These are phyloP conservation scores for Gnetum montanum DNA, from an alignment of 75 land plant species.

Conservation along the genomic window DNA sequence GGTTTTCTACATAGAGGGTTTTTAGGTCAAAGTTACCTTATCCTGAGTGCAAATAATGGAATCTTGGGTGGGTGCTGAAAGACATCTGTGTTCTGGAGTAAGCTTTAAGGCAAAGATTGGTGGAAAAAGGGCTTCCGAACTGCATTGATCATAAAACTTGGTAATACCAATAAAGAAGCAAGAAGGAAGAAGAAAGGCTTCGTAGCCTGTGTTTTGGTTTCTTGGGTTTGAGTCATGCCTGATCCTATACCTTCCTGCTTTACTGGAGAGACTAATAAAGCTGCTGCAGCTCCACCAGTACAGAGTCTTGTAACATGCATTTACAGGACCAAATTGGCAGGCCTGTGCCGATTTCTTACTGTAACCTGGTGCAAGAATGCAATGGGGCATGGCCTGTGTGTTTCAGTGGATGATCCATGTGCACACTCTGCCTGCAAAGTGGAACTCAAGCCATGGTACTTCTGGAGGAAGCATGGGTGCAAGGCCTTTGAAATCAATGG, in stretches of 20 bases:
- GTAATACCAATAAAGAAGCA: too few species aligned
- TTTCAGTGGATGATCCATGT: conserved; percentile 14
- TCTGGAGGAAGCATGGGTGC: conserved; percentile 23
- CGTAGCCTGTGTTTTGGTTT: too few species aligned
- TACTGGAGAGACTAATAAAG: conserved; percentile 10
- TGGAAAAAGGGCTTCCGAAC: too few species aligned
- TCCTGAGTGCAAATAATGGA: too few species aligned
- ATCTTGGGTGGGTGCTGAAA: too few species aligned
- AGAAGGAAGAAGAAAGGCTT: too few species aligned
- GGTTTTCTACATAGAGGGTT: too few species aligned
- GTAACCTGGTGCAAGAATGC: conserved; percentile 37
- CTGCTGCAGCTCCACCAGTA: too few species aligned
- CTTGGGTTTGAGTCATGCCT: not conserved
- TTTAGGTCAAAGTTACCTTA: too few species aligned
- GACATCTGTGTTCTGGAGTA: too few species aligned
- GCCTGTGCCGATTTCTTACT: conserved; percentile 16
- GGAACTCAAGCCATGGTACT: conserved; percentile 33
- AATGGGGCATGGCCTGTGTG: conserved; percentile 31
- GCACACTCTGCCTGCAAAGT: conserved; percentile 27
- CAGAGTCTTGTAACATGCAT: conserved; percentile 18
- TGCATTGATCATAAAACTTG: too few species aligned
- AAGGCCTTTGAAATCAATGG: conserved; percentile 11
- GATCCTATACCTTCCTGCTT: conserved; percentile 1
- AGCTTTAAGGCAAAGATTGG: too few species aligned
- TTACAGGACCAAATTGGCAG: conserved; percentile 33